Evolutionary conservation across 192 early-diverging fungal species (phyloP), one percentile per base, ranked within the genome.

Genomic region (Phlyctochytrium arcticum): DNA sequence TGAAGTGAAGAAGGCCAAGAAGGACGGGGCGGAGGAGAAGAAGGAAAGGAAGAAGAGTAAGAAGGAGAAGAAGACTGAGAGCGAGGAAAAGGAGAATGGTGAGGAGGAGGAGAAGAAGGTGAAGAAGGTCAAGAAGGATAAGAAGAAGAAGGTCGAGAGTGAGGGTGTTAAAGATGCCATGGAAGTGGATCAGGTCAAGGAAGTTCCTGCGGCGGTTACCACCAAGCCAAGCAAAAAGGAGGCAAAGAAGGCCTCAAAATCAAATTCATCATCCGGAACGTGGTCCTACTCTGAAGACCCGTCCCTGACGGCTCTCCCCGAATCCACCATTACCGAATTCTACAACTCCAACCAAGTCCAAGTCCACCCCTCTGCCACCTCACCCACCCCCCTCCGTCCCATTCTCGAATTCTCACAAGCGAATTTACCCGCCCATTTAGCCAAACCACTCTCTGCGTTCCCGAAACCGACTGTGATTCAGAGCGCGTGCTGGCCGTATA

Each of bases 391-490:
- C 30, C 24, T 79, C 48, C 44, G 75, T 48, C 91, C 91, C 23
- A 88, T 87, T 36, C 73, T 93, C 42, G 78, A 89, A 57, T 96
- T 98, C 54, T 65, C 60, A 42, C 85, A 91, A 49, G 83, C 91
- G 26, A 80, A 82, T 9, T 88, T 95, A 47, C 84, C 85, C 34
- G 61, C 72, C 34, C 72, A 87, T 33, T 73, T 98, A 36, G 70
- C 88, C 36, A 77, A 85, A 36, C 77, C 80, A 5, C 70, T 78
- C 32, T 80, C 83, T 57, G 76, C 75, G 26, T 98, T 95, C 64
- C 60, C 85, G 35, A 85, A 87, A 33, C 96, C 96, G 9, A 96
- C 94, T 3, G 88, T 91, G 9, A 96, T 98, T 58, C 96, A 98
- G 78, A 89, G 92, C 9, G 85, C 85, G 7, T 91, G 90, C 68